Percentiles rank a stretch among this genome's conserved stretches.
Conservation (phyloP, 2,329 filamentous ascomycete genomes). For the Fonsecaea multimorphosa region DNA sequence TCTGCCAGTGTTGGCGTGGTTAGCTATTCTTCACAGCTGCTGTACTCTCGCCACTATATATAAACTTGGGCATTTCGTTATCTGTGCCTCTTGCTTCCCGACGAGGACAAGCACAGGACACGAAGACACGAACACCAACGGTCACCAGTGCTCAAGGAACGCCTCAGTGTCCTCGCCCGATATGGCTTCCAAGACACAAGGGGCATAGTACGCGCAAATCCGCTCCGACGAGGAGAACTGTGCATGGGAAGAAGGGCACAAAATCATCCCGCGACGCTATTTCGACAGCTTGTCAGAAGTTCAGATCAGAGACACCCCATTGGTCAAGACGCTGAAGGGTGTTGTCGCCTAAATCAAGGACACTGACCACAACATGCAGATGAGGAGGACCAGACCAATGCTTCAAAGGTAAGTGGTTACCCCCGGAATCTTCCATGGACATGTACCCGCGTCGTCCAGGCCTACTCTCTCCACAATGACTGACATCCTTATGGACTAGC, state of each 20-base stretch:
- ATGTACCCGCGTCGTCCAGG: background rate
- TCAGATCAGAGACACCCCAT: background rate
- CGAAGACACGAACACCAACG: background rate
- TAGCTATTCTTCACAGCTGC: background rate
- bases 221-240: conserved; percentile 2
- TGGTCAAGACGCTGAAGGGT: background rate
- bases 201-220: background rate
- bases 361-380: background rate
- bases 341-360: conserved; percentile 8
- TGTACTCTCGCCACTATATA: background rate
- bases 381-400: background rate
- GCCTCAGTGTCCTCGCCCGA: background rate
- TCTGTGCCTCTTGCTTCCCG: background rate
- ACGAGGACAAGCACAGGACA: background rate
- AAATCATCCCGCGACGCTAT: background rate
- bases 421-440: background rate
- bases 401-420: background rate
- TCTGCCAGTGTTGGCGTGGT: background rate
- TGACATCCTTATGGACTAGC: background rate
- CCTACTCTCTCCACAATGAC: background rate
- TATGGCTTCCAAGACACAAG: background rate
- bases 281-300: background rate
- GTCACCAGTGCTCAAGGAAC: background rate
- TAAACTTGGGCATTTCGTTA: background rate
- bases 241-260: background rate